A percentile compares a stretch with the other conserved stretches of the same genome.
These are phyloP conservation scores for Citrus cavaleriei DNA, from an alignment of 345 rosid genomes.

Conservation along the genomic window DNA sequence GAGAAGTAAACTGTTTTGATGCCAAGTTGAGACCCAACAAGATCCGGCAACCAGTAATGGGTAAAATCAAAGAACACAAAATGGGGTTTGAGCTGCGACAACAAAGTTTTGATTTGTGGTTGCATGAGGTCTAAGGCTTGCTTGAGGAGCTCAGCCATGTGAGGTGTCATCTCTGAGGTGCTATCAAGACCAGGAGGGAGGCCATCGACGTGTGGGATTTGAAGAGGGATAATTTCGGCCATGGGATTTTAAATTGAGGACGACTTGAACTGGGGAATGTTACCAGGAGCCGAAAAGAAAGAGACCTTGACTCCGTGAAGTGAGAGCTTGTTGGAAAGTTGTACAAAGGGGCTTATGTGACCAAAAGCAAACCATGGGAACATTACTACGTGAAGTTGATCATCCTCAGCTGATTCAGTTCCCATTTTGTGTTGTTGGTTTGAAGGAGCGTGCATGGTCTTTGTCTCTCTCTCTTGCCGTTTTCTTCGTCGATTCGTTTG, in stretches of 20 bases:
- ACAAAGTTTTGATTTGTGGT: constrained; percentile 18
- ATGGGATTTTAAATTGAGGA: constrained; percentile 14
- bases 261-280: constrained; percentile 14
- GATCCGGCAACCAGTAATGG: constrained; percentile 14
- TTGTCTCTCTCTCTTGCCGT: background rate
- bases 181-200: constrained; percentile 25
- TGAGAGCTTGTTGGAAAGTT: constrained; percentile 32
- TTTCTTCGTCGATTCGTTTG: too few species aligned
- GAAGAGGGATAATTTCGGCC: constrained; percentile 21
- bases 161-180: constrained; percentile 29
- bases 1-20: constrained; percentile 16
- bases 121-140: constrained; percentile 30
- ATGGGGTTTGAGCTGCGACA: constrained; percentile 27
- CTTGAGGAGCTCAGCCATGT: constrained; percentile 23
- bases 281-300: constrained; percentile 26
- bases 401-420: background rate
- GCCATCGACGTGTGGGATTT: constrained; percentile 20
- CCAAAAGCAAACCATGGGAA: constrained; percentile 33
- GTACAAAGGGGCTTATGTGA: constrained; percentile 33
- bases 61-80: constrained; percentile 24
- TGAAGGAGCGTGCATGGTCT: background rate
- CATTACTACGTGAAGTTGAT: constrained; percentile 14
- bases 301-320: constrained; percentile 21
- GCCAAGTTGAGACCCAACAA: constrained; percentile 16
- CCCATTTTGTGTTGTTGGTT: background rate